Conservation (phyloP, 208 protist species). For the Trypanosoma cruzi region DNA sequence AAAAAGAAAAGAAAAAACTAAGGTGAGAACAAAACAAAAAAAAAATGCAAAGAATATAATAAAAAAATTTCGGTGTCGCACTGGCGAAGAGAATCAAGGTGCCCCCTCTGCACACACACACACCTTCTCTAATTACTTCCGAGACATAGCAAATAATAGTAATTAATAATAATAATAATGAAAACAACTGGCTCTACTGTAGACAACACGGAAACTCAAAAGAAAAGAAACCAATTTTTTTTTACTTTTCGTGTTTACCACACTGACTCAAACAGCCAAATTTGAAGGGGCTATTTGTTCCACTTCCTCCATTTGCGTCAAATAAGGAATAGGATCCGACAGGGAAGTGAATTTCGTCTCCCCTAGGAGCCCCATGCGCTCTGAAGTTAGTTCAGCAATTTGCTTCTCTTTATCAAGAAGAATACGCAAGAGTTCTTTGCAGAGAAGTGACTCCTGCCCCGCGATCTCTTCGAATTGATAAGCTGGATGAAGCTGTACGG, state of each 20-base stretch:
- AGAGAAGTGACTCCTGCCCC: constrained; percentile 25
- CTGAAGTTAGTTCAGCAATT: constrained; percentile 44
- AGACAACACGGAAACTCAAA: background rate
- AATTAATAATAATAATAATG: too few species aligned
- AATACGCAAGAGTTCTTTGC: constrained; percentile 64
- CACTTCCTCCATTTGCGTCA: background rate
- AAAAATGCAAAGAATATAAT: too few species aligned
- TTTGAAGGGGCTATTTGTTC: background rate
- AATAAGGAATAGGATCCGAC: background rate
- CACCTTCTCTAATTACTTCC: too few species aligned
- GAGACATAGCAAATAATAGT: too few species aligned
- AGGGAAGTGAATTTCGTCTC: constrained; percentile 1
- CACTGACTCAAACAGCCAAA: background rate
- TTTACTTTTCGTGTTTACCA: too few species aligned
- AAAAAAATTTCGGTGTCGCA: constrained; percentile 2
- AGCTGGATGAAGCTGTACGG: background rate
- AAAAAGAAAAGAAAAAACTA: background rate
- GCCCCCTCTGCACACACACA: background rate
- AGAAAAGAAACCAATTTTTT: background rate
- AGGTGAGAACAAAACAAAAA: background rate
- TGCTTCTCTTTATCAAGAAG: constrained; percentile 79
- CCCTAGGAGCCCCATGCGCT: constrained; percentile 28
- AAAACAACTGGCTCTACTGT: too few species aligned
- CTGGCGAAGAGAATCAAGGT: background rate
- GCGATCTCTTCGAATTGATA: constrained; percentile 22